Evolutionary conservation across 2,329 filamentous ascomycete species (phyloP).

Genomic region (Sclerotinia sclerotiorum): DNA sequence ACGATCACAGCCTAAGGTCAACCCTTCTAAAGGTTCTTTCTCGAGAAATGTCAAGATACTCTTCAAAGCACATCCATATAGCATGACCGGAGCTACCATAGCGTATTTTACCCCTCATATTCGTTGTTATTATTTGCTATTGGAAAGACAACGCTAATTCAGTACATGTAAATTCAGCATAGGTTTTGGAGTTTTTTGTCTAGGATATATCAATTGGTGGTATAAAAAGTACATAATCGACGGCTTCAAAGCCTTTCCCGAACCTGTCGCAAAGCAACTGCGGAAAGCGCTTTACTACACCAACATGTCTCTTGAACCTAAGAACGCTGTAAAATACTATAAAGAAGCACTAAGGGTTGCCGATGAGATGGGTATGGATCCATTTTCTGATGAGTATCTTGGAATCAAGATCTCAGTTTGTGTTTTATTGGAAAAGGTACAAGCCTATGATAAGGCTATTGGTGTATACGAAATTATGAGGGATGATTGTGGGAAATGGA

Average conservation of each 20-base stretch:
- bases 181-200: constrained; percentile 30
- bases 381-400: constrained; percentile 86
- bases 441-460: constrained; percentile 67
- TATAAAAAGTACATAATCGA: constrained; percentile 41
- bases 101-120: constrained; percentile 29
- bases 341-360: constrained; percentile 74
- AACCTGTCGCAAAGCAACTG: constrained; percentile 72
- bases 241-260: constrained; percentile 59
- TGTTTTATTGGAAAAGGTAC: constrained; percentile 74
- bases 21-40: constrained; percentile 7
- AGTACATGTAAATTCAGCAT: constrained; percentile 32
- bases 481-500: constrained; percentile 65
- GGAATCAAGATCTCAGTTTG: constrained; percentile 84
- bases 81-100: constrained; percentile 34
- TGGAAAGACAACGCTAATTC: constrained; percentile 15
- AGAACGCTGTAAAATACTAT: constrained; percentile 80
- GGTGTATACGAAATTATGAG: constrained; percentile 77
- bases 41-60: constrained; percentile 30
- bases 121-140: not conserved
- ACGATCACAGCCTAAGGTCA: constrained; percentile 17
- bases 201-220: constrained; percentile 38
- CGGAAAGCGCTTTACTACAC: constrained; percentile 85
- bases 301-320: constrained; percentile 71
- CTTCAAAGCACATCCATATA: constrained; percentile 37
- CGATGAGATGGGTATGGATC: constrained; percentile 73